Percentiles rank a stretch among this genome's conserved stretches.
phyloP scores from a whole-genome alignment of 1,139 yeast species.

The Debaryomyces udenii region DNA sequence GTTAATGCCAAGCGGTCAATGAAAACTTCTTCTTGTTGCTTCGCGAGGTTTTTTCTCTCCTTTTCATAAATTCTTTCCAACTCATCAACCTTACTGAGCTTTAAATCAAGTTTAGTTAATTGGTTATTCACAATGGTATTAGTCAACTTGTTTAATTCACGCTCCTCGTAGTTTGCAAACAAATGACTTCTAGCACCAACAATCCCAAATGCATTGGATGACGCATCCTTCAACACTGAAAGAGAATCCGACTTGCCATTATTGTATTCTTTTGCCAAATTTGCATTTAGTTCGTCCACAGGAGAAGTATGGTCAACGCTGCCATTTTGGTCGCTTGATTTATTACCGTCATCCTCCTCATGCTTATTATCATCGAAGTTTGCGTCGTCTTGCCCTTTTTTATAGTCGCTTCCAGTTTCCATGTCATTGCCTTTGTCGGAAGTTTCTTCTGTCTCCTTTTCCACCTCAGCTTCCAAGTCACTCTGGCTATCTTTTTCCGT shows the following conservation, averaged over 20 bases:
- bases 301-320: slow-evolving; percentile 1
- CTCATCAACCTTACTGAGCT: slow-evolving; percentile 67
- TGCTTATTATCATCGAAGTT: slow-evolving; percentile 7
- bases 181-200: slow-evolving; percentile 84
- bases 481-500: background rate
- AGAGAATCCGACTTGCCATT: slow-evolving; percentile 11
- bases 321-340: slow-evolving; percentile 11
- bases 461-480: slow-evolving; percentile 12
- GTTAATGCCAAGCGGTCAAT: slow-evolving; percentile 77
- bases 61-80: slow-evolving; percentile 79
- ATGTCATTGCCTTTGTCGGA: slow-evolving; percentile 5
- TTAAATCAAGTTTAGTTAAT: slow-evolving; percentile 73
- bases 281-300: slow-evolving; percentile 4
- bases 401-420: slow-evolving; percentile 8
- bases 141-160: slow-evolving; percentile 67
- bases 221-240: slow-evolving; percentile 45
- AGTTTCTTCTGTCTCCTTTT: slow-evolving; percentile 5
- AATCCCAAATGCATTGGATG: slow-evolving; percentile 60
- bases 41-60: slow-evolving; percentile 73
- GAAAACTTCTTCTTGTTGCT: slow-evolving; percentile 80
- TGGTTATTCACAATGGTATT: slow-evolving; percentile 69
- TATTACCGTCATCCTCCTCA: slow-evolving; percentile 7
- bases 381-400: slow-evolving; percentile 10
- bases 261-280: slow-evolving; percentile 11
- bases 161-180: slow-evolving; percentile 80